Conservation (phyloP, 1,139 yeast species). For the Lodderomyces beijingensis region DNA sequence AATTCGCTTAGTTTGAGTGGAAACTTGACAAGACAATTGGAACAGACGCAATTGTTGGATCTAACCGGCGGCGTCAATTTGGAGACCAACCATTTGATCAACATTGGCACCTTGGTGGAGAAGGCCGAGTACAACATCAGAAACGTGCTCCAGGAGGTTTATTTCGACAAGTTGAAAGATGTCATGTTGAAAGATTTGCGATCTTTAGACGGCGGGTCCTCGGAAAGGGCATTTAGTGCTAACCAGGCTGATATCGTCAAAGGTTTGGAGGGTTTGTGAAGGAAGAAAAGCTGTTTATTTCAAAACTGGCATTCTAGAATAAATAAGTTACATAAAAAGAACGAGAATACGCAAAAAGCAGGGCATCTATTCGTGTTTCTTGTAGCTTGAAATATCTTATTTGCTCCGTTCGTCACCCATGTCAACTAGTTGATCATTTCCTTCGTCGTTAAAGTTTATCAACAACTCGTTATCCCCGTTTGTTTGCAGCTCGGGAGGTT, state of each 20-base stretch:
- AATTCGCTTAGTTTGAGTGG: slow-evolving; percentile 63
- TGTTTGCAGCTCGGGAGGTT: too few relatives aligned
- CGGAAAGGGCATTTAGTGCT: slow-evolving; percentile 35
- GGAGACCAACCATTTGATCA: slow-evolving; percentile 70
- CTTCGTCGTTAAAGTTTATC: slow-evolving; percentile 1
- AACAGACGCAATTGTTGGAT: slow-evolving; percentile 39
- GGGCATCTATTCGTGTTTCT: too few relatives aligned
- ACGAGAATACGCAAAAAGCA: too few relatives aligned
- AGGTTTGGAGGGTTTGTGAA: slow-evolving; percentile 36
- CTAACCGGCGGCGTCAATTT: slow-evolving; percentile 34
- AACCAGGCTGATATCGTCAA: slow-evolving; percentile 49
- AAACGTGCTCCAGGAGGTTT: slow-evolving; percentile 85
- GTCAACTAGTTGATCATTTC: slow-evolving; percentile 3
- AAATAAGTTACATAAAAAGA: too few relatives aligned
- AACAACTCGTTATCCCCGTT: slow-evolving; percentile 1
- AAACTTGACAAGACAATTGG: slow-evolving; percentile 78
- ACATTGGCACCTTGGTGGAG: slow-evolving; percentile 81
- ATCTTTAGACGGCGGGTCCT: slow-evolving; percentile 41
- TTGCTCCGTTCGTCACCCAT: slow-evolving; percentile 7
- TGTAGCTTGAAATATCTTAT: too few relatives aligned
- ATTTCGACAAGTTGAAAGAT: slow-evolving; percentile 91
- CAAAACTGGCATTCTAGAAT: too few relatives aligned
- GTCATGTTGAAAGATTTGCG: slow-evolving; percentile 67
- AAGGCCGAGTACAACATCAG: slow-evolving; percentile 86
- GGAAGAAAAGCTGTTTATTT: too few relatives aligned